A percentile compares a stretch with the other conserved stretches of the same genome.
These are phyloP conservation scores for Santalum album DNA, from an alignment of 164 flowering plant genomes.

Conservation along the genomic window DNA sequence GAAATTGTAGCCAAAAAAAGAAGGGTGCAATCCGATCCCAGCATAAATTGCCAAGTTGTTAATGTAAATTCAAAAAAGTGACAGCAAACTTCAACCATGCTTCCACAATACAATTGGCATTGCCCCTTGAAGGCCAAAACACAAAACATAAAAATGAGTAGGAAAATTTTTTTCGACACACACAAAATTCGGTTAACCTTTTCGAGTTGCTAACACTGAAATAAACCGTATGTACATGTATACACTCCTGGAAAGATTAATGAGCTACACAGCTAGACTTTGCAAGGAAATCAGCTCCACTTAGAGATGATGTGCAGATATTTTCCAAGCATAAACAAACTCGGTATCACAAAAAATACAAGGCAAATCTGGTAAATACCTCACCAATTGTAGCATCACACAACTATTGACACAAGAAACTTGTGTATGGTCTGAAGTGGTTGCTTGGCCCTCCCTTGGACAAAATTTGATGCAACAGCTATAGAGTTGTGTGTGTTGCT, in stretches of 20 bases:
- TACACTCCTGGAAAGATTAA: conserved; percentile 6
- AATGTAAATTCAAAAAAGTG: too few species aligned
- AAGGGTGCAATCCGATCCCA: too few species aligned
- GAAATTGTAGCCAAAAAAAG: too few species aligned
- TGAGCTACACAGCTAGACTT: background rate
- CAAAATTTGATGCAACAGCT: conserved; percentile 16
- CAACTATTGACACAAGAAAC: background rate
- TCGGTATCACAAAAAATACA: background rate
- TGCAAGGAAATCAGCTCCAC: background rate
- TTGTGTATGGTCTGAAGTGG: background rate
- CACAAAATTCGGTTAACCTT: background rate
- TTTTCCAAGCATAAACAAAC: background rate
- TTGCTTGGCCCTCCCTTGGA: background rate
- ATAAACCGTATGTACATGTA: conserved; percentile 16
- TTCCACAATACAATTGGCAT: too few species aligned
- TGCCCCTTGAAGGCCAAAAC: too few species aligned
- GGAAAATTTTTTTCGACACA: background rate
- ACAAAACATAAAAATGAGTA: too few species aligned
- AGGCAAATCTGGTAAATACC: too few species aligned
- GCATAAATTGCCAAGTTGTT: too few species aligned
- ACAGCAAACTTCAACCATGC: too few species aligned
- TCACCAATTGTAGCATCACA: background rate
- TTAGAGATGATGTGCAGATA: background rate
- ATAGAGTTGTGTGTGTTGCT: background rate
- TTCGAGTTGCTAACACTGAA: background rate